Conservation (phyloP, 257 asterid genomes). For the Primulina eburnea region DNA sequence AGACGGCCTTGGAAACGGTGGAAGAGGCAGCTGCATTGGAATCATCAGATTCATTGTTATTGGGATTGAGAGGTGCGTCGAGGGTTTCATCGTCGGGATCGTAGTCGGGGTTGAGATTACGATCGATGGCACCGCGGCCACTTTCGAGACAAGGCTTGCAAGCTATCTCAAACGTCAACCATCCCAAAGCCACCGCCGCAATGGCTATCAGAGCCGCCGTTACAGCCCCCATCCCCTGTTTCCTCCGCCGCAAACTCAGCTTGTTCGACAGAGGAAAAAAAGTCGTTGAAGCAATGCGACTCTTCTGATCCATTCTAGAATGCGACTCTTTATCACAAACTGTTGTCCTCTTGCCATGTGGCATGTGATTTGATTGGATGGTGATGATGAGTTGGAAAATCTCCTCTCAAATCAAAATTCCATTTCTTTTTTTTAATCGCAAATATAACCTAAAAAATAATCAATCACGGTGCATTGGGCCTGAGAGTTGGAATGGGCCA, state of each 20-base stretch:
- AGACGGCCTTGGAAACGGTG: conserved; percentile 35
- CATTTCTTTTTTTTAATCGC: no score
- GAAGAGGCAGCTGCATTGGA: conserved; percentile 27
- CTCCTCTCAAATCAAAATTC: no score
- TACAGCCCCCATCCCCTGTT: conserved; percentile 60
- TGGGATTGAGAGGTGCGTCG: conserved; percentile 60
- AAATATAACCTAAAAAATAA: no score
- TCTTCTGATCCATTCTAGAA: neutral
- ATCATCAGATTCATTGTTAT: conserved; percentile 10
- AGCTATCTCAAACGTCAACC: conserved; percentile 86
- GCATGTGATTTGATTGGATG: no score
- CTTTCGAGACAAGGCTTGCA: conserved; percentile 92
- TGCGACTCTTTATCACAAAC: neutral
- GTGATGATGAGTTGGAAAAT: no score
- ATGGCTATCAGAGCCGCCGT: conserved; percentile 80
- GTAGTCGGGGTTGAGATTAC: conserved; percentile 81
- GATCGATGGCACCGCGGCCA: conserved; percentile 90
- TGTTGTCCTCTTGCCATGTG: no score
- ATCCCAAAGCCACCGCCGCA: conserved; percentile 69
- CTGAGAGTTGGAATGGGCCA: neutral
- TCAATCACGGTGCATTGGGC: neutral
- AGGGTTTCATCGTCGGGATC: conserved; percentile 71
- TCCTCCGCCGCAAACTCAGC: neutral
- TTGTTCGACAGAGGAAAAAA: neutral
- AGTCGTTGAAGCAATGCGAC: neutral